phyloP scores from a whole-genome alignment of 140 eudicot genomes.

The Bidens hawaiensis region DNA sequence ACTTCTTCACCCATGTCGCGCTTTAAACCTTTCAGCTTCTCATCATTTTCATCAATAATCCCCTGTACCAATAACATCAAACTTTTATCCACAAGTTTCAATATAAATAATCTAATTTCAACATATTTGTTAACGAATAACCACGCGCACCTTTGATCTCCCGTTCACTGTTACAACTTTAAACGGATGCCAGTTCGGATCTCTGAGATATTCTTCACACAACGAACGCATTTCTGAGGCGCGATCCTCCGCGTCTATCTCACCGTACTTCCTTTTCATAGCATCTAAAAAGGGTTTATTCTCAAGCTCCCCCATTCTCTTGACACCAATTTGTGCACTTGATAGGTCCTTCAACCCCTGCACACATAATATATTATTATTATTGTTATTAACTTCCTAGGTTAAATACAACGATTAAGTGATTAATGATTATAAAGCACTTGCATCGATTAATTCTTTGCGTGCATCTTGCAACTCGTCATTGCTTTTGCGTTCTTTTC shows the following conservation, averaged over 20 bases:
- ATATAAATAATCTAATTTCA: background rate
- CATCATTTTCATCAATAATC: conserved; percentile 37
- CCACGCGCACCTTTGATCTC: conserved; percentile 34
- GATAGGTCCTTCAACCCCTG: conserved; percentile 28
- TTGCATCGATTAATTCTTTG: conserved; percentile 59
- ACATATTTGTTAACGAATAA: background rate
- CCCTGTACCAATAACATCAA: conserved; percentile 25
- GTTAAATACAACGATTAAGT: background rate
- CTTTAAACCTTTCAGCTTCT: conserved; percentile 31
- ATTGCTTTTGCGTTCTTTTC: conserved; percentile 62
- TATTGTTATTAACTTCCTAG: too few species aligned
- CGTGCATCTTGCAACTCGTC: too few species aligned
- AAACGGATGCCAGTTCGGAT: conserved; percentile 55
- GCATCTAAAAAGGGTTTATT: conserved; percentile 56
- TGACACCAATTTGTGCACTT: conserved; percentile 26
- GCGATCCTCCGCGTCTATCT: conserved; percentile 41
- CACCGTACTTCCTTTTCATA: conserved; percentile 34
- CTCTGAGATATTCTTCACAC: conserved; percentile 60
- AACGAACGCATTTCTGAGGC: conserved; percentile 48
- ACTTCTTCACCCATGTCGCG: conserved; percentile 34
- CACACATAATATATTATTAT: background rate
- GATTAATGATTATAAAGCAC: too few species aligned
- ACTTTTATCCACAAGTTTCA: background rate
- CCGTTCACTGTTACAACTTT: conserved; percentile 33
- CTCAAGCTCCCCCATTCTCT: too few species aligned